A percentile compares a stretch with the other conserved stretches of the same genome.
Conservation (phyloP, 352 stramenopile species). For the Phytophthora citrophthora region DNA sequence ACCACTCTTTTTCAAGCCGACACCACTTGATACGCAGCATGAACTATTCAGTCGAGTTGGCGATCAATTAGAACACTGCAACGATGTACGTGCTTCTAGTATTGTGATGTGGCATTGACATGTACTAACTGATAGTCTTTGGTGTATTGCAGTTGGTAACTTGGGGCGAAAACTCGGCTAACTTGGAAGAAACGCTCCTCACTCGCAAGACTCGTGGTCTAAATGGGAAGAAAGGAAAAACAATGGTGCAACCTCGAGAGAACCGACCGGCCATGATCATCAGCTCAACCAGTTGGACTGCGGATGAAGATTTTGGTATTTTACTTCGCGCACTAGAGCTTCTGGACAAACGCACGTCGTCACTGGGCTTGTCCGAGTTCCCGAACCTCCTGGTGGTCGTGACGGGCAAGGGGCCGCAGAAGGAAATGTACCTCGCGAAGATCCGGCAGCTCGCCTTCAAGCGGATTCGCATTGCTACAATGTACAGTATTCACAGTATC, state of each 20-base stretch:
- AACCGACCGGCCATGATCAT: slow-evolving; percentile 80
- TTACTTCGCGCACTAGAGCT: slow-evolving; percentile 92
- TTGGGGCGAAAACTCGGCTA: slow-evolving; percentile 32
- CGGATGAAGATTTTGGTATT: slow-evolving; percentile 99
- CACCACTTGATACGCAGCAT: slow-evolving; percentile 86
- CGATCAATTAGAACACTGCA: slow-evolving; percentile 72
- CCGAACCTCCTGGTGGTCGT: slow-evolving; percentile 94
- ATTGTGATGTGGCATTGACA: neutral
- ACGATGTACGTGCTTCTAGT: slow-evolving; percentile 53
- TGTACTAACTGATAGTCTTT: too few relatives aligned
- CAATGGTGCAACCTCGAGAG: slow-evolving; percentile 38
- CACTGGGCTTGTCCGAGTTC: slow-evolving; percentile 50
- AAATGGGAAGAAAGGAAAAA: slow-evolving; percentile 32
- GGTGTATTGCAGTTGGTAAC: slow-evolving; percentile 35
- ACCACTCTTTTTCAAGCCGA: slow-evolving; percentile 93
- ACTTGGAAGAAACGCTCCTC: slow-evolving; percentile 68
- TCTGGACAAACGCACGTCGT: slow-evolving; percentile 64
- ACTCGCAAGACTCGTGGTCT: slow-evolving; percentile 47
- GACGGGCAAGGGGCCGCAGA: slow-evolving; percentile 97
- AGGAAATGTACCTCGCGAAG: slow-evolving; percentile 88
- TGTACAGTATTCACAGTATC: slow-evolving; percentile 42
- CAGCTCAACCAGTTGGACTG: slow-evolving; percentile 98
- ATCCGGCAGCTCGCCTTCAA: slow-evolving; percentile 78
- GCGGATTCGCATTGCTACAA: slow-evolving; percentile 88
- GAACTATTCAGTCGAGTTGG: slow-evolving; percentile 89